Base-by-base conservation (phyloP, 2,329 filamentous ascomycete species). In the Parasarocladium wereldwijsianum region DNA sequence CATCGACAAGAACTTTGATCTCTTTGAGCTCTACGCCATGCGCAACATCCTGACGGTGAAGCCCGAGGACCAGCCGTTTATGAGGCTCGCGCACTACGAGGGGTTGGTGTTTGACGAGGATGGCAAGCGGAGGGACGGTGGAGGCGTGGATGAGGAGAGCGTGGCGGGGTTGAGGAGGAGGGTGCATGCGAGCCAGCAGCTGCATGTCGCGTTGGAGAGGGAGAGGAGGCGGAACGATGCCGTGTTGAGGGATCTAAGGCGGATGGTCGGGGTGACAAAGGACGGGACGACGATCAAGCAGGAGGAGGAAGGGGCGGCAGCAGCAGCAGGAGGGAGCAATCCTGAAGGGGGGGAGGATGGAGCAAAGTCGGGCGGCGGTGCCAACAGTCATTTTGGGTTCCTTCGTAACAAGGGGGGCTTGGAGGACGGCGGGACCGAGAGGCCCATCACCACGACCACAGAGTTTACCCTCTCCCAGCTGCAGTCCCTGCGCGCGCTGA, bases 21-120 rank as follows among this genome's bases (percentile, higher is more conserved):
- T 79, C 38, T 78, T 87, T 44, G 82, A 90, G 59, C 80, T 98
- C 33, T 94, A 87, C 57, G 77, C 84, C 30, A 64, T 98, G 60
- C 66, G 84, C 40, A 94, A 94, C 48, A 80, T 86, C 41, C 56
- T 90, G 38, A 76, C 70, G 23, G 71, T 87, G 22, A 50, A 51
- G 20, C 70, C 70, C 28, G 70, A 76, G 17, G 80, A 87, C 37
- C 61, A 80, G 43, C 68, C 71, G 34, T 94, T 80, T 72, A 76
- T 96, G 39, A 64, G 78, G 31, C 60, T 98, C 38, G 70, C 70
- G 27, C 87, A 96, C 61, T 94, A 98, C 57, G 73, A 85, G 50
- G 82, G 62, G 1, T 47, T 73, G 13, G 65, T 69, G 36, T 62
- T 73, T 25, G 36, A 42, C 4, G 31, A 23, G 22, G 29, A 20